phyloP scores from a whole-genome alignment of 2,329 filamentous ascomycete genomes.

The Aspergillus tamarii region DNA sequence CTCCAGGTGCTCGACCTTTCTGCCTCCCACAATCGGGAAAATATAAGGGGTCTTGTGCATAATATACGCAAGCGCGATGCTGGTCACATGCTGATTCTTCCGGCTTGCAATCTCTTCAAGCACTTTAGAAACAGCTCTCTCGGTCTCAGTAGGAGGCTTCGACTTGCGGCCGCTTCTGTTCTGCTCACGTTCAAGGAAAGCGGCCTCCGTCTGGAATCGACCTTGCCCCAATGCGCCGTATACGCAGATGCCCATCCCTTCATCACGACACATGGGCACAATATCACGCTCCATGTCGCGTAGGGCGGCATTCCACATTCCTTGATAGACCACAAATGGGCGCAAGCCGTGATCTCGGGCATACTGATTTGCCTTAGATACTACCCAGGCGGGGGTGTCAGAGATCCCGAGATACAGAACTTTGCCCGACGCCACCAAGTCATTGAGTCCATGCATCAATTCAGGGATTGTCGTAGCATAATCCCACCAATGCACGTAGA shows the following conservation, averaged over 20 bases:
- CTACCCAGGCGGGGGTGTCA: constrained; percentile 69
- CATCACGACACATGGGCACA: constrained; percentile 64
- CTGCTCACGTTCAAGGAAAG: no score
- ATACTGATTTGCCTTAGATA: constrained; percentile 56
- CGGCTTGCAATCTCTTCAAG: no score
- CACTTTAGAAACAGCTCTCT: no score
- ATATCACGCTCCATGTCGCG: constrained; percentile 72
- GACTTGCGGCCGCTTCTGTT: no score
- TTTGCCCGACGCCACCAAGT: constrained; percentile 62
- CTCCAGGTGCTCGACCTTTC: no score
- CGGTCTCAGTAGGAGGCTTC: no score
- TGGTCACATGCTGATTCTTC: no score
- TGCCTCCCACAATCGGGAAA: no score
- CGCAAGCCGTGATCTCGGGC: constrained; percentile 71
- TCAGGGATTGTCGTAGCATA: constrained; percentile 66
- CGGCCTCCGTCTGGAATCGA: constrained; percentile 52
- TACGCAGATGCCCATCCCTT: constrained; percentile 64
- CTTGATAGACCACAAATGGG: constrained; percentile 73
- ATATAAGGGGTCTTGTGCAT: no score
- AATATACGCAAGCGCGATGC: no score
- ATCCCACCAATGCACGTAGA: constrained; percentile 59
- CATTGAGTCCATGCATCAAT: constrained; percentile 69
- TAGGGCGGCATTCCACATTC: constrained; percentile 62
- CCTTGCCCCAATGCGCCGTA: constrained; percentile 48
- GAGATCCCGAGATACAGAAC: constrained; percentile 70